These are phyloP conservation scores for Oenanthe sinensis DNA, from an alignment of 129 eudicot genomes.

Conservation along the genomic window DNA sequence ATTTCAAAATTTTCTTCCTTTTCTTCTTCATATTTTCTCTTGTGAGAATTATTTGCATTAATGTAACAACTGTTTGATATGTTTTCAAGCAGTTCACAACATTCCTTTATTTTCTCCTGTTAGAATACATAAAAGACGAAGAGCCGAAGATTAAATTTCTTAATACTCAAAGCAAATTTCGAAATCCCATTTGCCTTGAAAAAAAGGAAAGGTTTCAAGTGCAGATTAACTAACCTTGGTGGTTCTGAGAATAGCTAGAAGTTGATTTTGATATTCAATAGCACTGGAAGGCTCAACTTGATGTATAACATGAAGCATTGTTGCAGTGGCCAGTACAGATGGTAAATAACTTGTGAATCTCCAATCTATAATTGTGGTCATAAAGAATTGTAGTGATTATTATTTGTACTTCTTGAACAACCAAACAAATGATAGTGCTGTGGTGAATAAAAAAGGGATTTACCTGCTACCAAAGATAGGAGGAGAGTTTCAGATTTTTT, in stretches of 20 bases:
- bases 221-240: constrained; percentile 38
- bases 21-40: constrained; percentile 3
- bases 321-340: constrained; percentile 70
- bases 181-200: not conserved
- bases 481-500: constrained; percentile 53
- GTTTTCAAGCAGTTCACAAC: not conserved
- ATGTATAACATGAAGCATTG: constrained; percentile 64
- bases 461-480: constrained; percentile 55
- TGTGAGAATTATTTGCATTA: not conserved
- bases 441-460: not conserved
- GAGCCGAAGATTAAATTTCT: not conserved
- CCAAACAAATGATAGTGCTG: not conserved
- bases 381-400: not conserved
- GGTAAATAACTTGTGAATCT: constrained; percentile 50
- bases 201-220: not conserved
- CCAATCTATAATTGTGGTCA: constrained; percentile 39
- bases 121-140: not conserved
- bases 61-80: not conserved
- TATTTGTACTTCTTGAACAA: not conserved
- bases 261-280: constrained; percentile 68
- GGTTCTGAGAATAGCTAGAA: constrained; percentile 58
- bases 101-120: constrained; percentile 8
- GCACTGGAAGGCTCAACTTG: constrained; percentile 46
- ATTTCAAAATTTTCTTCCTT: not conserved
- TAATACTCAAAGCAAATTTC: not conserved